Evolutionary conservation across 805 yeast genomes (phyloP), one percentile per base, ranked within the genome.

Genomic region (Yamadazyma olivae): DNA sequence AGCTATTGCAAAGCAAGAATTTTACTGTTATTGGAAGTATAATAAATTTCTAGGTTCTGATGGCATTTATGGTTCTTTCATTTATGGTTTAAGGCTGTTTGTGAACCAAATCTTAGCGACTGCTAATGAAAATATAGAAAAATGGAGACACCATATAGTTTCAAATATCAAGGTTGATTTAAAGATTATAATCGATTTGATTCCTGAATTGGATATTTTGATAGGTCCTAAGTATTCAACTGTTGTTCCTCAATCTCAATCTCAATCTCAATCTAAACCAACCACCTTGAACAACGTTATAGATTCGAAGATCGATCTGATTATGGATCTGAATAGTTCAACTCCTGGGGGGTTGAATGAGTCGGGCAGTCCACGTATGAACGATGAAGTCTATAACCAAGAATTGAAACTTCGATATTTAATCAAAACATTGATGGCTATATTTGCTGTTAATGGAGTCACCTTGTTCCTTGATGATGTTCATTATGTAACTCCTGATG

Each of bases 391-490:
- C 4, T 46, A 49, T 24, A 56, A 50, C 37, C 39, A 56, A 29
- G 79, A 74, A 40, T 38, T 71, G 30, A 56, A 61, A 32, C 62
- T 67, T 43, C 57, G 68, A 35, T 64, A 61, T 39, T 54, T 69
- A n/a, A 53, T 74, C 38, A 72, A 71, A 36, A 46, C 56, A 13
- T 46, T 75, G 12, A 64, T 65, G 36, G 58, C 61, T n/a, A 46
- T 74, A 3, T 54, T 74, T 32, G 67, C 70, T 6, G 44, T 43
- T 3, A 57, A 57, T 22, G 77, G 77, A 2, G 51, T 74, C 26
- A 70, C 76, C 0, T 41, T 74, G 1, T 56, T 69, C 31, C 49
- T 70, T 20, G 78, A 74, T 43, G 75, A 74, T 48, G 44, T 69
- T 17, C 74, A 73, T 35, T 66, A 70, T 64, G 61, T 70, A 37